These are phyloP conservation scores for Iberis amara DNA, from an alignment of 441 rosid species.

Conservation along the genomic window DNA sequence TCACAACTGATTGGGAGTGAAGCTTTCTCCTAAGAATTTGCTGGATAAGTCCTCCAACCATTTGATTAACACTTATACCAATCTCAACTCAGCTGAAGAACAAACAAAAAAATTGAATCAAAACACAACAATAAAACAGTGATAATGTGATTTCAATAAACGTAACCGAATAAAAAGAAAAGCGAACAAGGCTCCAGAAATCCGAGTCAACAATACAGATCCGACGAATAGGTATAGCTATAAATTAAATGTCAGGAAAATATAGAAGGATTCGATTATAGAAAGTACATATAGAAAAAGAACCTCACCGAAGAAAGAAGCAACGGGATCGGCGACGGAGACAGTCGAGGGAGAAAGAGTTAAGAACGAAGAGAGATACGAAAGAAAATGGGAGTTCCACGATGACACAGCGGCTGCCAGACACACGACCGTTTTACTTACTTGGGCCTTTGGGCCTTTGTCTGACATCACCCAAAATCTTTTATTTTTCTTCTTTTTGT, in stretches of 20 bases:
- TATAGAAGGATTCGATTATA: not conserved
- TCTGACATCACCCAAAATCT: too few relatives aligned
- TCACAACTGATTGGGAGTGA: slow-evolving; percentile 52
- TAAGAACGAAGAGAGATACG: not conserved
- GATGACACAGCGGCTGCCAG: too few relatives aligned
- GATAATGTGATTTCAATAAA: not conserved
- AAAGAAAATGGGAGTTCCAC: not conserved
- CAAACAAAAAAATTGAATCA: not conserved
- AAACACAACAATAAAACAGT: not conserved
- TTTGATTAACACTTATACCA: slow-evolving; percentile 31
- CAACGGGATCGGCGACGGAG: not conserved
- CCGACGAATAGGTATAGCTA: not conserved
- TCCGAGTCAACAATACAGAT: not conserved
- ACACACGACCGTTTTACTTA: too few relatives aligned
- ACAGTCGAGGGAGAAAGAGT: not conserved
- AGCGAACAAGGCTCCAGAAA: slow-evolving; percentile 1
- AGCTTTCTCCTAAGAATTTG: slow-evolving; percentile 69
- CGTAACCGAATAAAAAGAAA: slow-evolving; percentile 3
- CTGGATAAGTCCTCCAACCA: slow-evolving; percentile 42
- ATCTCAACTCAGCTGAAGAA: slow-evolving; percentile 15
- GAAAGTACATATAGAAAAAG: not conserved
- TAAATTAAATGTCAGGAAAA: not conserved
- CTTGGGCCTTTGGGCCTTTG: too few relatives aligned
- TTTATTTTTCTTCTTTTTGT: too few relatives aligned
- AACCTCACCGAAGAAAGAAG: not conserved